Percentiles rank a stretch among this genome's conserved stretches.
These are phyloP conservation scores for Helotiales sp. DNA, from an alignment of 2,329 filamentous ascomycete species.

Conservation along the genomic window DNA sequence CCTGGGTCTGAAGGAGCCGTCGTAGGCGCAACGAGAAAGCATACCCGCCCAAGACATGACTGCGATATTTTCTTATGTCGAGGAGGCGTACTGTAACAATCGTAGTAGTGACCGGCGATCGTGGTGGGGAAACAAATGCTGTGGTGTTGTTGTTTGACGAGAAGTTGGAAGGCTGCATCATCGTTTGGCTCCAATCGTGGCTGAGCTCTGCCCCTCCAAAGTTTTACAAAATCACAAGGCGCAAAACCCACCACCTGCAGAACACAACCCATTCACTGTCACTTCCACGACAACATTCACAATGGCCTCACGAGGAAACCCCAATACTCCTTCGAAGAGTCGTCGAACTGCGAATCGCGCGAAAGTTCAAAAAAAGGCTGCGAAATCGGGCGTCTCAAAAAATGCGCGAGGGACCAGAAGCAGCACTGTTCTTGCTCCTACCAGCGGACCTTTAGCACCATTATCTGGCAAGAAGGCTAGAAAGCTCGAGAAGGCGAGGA, in stretches of 20 bases:
- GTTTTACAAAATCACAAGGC: slow-evolving; percentile 1
- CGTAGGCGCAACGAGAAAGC: slow-evolving; percentile 6
- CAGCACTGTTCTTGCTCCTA: slow-evolving; percentile 34
- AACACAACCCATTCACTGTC: not conserved
- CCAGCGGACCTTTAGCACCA: slow-evolving; percentile 34
- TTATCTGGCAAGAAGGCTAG: slow-evolving; percentile 36
- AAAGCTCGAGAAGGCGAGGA: slow-evolving; percentile 35
- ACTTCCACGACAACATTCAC: slow-evolving; percentile 12
- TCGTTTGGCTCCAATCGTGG: slow-evolving; percentile 6
- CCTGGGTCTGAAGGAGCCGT: not conserved
- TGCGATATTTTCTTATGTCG: slow-evolving; percentile 13
- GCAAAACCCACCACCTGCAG: not conserved
- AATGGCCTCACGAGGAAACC: slow-evolving; percentile 37
- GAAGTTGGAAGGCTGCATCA: slow-evolving; percentile 2
- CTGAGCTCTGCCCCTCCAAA: slow-evolving; percentile 7
- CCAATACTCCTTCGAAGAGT: slow-evolving; percentile 37
- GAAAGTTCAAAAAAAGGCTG: slow-evolving; percentile 35
- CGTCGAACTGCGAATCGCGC: slow-evolving; percentile 31
- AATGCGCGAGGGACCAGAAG: slow-evolving; percentile 33
- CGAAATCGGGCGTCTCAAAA: slow-evolving; percentile 31
- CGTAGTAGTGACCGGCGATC: not conserved
- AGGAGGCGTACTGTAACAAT: not conserved
- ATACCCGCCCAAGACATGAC: slow-evolving; percentile 51
- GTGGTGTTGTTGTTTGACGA: not conserved
- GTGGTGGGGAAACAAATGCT: not conserved